Evolutionary conservation across 108 stramenopile species (phyloP), one percentile per base, ranked within the genome.

Genomic region (Aurantiochytrium sp.): DNA sequence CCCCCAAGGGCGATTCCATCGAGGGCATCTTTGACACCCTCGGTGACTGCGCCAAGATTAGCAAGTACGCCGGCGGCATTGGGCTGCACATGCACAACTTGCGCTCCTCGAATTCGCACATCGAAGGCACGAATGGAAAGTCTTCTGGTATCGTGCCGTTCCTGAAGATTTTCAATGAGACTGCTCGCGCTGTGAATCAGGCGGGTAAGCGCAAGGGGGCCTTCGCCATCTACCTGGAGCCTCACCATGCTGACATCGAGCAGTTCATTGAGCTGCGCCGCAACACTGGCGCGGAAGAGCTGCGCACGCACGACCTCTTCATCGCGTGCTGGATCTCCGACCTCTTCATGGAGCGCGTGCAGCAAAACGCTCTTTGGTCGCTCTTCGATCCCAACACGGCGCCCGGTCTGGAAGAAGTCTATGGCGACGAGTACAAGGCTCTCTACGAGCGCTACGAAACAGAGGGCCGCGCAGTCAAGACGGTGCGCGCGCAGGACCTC

Each of bases 121-220:
- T 99, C 83, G 92, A 94, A 72, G 98, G 98, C 19, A 97, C 98
- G 8, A 95, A 97, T 76, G 98, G 98, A 18, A 93, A 93, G 4
- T 96, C 96, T 18, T 98, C 98, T 91, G 98, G 98, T 6, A 91
- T 99, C 58, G 97, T 99, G n/a, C 98, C 98, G 21, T 98, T 99
- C 98, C 95, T 99, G n/a, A 95, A 98, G 16, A 97, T 99, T 5
- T 99, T 96, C 88, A 97, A 99, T 93, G 96, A 95, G 45, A 99
- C 98, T 42, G 96, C 97, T 14, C 94, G 98, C 55, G 98, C 98
- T 89, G 98, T 99, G 8, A 96, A 99, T 91, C 98, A 99, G 89
- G 98, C 97, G 5, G 98, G 98, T 12, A 98, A 97, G 90, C 92
- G 98, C 59, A 97, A 97, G 25, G 98, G 98, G 6, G 97, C 97